Evolutionary conservation across 495 filamentous ascomycete genomes (phyloP), one percentile per base, ranked within the genome.

Genomic region (Penicillium bovifimosum): DNA sequence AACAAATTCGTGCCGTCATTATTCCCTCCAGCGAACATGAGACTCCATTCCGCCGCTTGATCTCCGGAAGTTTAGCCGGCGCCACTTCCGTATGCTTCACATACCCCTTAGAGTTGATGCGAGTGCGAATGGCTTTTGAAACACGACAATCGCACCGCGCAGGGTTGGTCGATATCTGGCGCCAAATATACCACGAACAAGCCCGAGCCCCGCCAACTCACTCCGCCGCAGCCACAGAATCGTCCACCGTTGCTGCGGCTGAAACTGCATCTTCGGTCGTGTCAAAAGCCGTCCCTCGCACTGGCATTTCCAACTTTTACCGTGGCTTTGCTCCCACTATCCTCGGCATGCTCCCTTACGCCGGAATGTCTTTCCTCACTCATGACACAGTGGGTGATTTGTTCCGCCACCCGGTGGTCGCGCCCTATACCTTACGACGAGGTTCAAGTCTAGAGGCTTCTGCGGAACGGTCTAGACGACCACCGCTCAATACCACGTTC

Each of bases 301-400:
- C 77, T 9, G 91, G 95, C 0, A 61, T 96, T 0, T 68, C 81
- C 36, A 97, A 97, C 68, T 98, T 98, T 69, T 98, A 95, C 67
- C 86, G 93, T 29, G 93, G 93, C 11, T 98, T 97, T 66, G 83
- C 82, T 0, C 86, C 92, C 0, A 97, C 93, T 0, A 65, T 98
- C 11, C 71, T 88, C 33, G 93, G 93, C 41, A 98, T 98, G 92
- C 65, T 98, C 11, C 93, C 93, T 3, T 98, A 98, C 60, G 93
- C 95, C 11, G 93, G 93, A 43, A 83, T 95, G 61, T 96, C 91
- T n/a, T 98, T 98, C 76, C 80, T 97, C 29, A 95, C 90, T 0
- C 93, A 98, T 67, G 93, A 98, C 63, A 87, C 87, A 4, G 79
- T 81, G 1, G 84, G 88, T 20, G 93, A 98, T 66, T 63, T 88